These are phyloP conservation scores for Sindora glabra DNA, from an alignment of 306 rosid genomes.

Conservation along the genomic window DNA sequence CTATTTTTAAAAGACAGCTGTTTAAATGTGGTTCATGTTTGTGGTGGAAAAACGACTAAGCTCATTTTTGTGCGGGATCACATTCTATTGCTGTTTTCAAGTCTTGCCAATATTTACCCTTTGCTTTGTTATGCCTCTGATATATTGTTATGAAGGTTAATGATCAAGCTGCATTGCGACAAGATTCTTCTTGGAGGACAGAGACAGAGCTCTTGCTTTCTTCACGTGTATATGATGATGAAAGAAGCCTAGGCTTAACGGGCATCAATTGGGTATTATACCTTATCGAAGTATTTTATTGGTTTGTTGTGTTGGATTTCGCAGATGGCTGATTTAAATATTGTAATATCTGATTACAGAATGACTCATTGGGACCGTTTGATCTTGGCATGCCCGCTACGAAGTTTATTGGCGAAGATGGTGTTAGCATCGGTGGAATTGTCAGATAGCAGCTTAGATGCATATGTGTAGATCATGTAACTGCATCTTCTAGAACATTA, in stretches of 20 bases:
- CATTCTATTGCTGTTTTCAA: not conserved
- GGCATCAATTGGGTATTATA: constrained; percentile 77
- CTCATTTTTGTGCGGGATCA: not conserved
- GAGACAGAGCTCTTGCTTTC: constrained; percentile 29
- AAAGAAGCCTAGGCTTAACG: constrained; percentile 75
- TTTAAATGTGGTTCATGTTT: constrained; percentile 3
- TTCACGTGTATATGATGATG: constrained; percentile 42
- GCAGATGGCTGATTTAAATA: constrained; percentile 2
- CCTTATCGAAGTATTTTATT: not conserved
- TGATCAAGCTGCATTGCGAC: constrained; percentile 26
- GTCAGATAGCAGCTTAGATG: constrained; percentile 36
- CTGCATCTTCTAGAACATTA: constrained; percentile 1
- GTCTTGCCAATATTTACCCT: too few species aligned
- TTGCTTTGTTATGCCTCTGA: not conserved
- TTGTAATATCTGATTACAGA: constrained; percentile 33
- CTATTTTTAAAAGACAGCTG: not conserved
- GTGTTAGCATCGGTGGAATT: constrained; percentile 24
- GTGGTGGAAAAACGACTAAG: not conserved
- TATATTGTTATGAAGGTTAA: constrained; percentile 33
- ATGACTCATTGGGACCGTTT: constrained; percentile 73
- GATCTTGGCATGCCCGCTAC: constrained; percentile 66
- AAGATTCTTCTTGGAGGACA: constrained; percentile 34
- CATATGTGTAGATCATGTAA: constrained; percentile 13
- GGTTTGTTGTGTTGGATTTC: not conserved
- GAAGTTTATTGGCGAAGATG: constrained; percentile 42